Conservation (phyloP, 129 eudicot genomes). For the Calendula officinalis region DNA sequence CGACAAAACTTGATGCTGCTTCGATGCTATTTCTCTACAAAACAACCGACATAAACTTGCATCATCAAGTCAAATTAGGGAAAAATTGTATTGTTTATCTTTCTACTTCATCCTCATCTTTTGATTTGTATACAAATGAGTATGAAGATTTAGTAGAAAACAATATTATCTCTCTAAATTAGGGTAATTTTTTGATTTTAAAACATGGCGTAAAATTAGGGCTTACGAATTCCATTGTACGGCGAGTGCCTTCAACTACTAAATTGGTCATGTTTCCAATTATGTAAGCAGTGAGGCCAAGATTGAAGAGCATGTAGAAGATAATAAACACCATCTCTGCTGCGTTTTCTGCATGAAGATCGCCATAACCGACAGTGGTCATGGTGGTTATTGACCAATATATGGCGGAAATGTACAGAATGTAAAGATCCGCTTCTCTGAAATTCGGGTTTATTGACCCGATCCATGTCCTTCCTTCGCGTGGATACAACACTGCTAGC, state of each 20-base stretch:
- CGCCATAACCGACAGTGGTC: slow-evolving; percentile 97
- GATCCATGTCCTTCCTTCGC: slow-evolving; percentile 83
- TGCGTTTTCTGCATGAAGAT: slow-evolving; percentile 80
- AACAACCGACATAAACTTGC: not conserved
- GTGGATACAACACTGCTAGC: slow-evolving; percentile 83
- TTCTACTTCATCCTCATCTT: no score
- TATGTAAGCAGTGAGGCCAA: slow-evolving; percentile 84
- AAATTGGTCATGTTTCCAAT: slow-evolving; percentile 96
- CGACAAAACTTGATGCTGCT: slow-evolving; percentile 89
- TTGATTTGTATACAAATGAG: no score
- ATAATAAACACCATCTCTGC: slow-evolving; percentile 83
- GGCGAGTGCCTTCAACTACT: slow-evolving; percentile 94
- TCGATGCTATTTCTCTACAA: slow-evolving; percentile 88
- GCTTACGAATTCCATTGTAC: slow-evolving; percentile 96
- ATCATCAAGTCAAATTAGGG: no score
- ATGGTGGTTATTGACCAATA: slow-evolving; percentile 96
- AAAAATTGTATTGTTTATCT: no score
- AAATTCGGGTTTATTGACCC: slow-evolving; percentile 67
- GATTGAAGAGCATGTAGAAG: slow-evolving; percentile 85
- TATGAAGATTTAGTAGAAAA: no score
- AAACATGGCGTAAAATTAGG: not conserved
- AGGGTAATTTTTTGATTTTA: not conserved
- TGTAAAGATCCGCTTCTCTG: slow-evolving; percentile 57
- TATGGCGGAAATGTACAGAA: slow-evolving; percentile 66
- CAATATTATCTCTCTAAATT: no score